Base-by-base conservation (phyloP, 2,329 filamentous ascomycete species). In the Fusarium sp. region DNA sequence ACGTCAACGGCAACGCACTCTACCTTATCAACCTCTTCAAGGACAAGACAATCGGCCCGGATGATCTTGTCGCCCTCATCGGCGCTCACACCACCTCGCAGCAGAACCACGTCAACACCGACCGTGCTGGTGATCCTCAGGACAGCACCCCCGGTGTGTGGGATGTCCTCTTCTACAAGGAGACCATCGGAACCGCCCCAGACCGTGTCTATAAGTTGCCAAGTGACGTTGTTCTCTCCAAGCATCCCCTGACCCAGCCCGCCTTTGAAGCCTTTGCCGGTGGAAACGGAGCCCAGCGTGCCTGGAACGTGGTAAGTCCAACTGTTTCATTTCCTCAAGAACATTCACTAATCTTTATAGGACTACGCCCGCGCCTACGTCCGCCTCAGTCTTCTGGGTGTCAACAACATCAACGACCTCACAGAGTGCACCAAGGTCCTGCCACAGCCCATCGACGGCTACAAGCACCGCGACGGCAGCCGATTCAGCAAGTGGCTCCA, bases 401-500 rank as follows among this genome's bases (percentile, higher is more conserved):
- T 90, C 15, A 84, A 87, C 75, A 89, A 89, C 75, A 87, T 90
- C 79, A 90, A 90, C 78, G 79, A 82, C 25, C 80, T 90, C 50
- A 87, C 84, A 17, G 88, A 90, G 71, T 90, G 88, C 83, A 88
- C 87, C 11, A 85, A 86, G 73, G 87, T 87, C 4, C 79, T 90
- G 11, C 88, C 85, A 5, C 76, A 79, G n/a, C 72, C 75, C 17
- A 63, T 72, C 37, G 69, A 52, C 8, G 65, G 27, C 20, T 79
- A 70, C 65, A 32, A 38, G 10, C 65, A 70, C 56, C 68, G 70
- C 40, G 79, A 80, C 22, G 66, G 75, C 52, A 63, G 56, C 40
- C 66, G 71, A 25, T 52, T 80, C 35, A 72, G 76, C 69, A 79
- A 79, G 65, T 80, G 79, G 76, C 74, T 80, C 25, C 67, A 77